A percentile compares a stretch with the other conserved stretches of the same genome.
Evolutionary conservation across 768 basidiomycete genomes (phyloP).

Genomic region (Podaxis sp.): DNA sequence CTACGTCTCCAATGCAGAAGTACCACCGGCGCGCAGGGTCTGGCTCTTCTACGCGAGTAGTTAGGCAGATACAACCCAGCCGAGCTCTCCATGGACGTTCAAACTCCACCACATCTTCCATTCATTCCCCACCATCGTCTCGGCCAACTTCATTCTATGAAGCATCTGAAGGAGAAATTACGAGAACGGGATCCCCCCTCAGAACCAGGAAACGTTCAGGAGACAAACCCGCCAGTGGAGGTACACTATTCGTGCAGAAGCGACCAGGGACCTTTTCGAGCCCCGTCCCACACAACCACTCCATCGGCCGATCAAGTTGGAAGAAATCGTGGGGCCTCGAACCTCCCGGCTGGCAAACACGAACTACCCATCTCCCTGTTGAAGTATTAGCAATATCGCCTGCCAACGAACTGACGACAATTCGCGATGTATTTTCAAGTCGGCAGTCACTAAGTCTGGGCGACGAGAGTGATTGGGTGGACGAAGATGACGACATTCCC

Average conservation of each 20-base stretch:
- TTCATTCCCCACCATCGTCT: conserved; percentile 72
- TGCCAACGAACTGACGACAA: conserved; percentile 38
- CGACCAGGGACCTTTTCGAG: conserved; percentile 68
- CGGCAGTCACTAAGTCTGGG: conserved; percentile 53
- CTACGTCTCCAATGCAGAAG: conserved; percentile 75
- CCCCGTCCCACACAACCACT: conserved; percentile 37
- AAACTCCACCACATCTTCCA: conserved; percentile 73
- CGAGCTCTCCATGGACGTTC: conserved; percentile 61
- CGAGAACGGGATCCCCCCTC: conserved; percentile 63
- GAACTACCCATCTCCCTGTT: conserved; percentile 62
- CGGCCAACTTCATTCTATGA: conserved; percentile 78
- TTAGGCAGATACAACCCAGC: conserved; percentile 50
- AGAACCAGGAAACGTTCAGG: conserved; percentile 43
- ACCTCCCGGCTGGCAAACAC: conserved; percentile 79
- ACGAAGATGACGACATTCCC: conserved; percentile 76
- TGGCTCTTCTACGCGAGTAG: conserved; percentile 77
- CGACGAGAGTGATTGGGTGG: conserved; percentile 86
- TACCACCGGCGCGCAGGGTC: conserved; percentile 79
- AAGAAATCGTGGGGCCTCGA: conserved; percentile 88
- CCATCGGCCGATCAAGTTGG: conserved; percentile 71
- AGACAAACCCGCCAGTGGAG: conserved; percentile 31
- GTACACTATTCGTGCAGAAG: conserved; percentile 76
- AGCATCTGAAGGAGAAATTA: conserved; percentile 60
- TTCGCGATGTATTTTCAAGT: conserved; percentile 82
- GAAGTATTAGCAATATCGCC: conserved; percentile 76